A percentile compares a stretch with the other conserved stretches of the same genome.
Conservation (phyloP, 2,329 filamentous ascomycete genomes). For the Alternaria incomplexa region DNA sequence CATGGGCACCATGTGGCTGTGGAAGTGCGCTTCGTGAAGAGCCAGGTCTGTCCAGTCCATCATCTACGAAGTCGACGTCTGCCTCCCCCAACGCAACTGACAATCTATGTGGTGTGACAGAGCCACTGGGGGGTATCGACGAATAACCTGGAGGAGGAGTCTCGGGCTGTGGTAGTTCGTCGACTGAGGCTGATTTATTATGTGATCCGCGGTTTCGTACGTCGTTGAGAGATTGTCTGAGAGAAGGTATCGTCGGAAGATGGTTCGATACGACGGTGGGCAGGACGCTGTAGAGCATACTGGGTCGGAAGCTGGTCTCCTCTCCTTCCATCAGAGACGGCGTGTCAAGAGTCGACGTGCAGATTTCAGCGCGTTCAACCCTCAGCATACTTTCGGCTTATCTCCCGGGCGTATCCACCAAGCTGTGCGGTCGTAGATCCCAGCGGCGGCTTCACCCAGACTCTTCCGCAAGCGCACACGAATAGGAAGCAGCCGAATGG, state of each 20-base stretch:
- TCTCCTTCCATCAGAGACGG: slow-evolving; percentile 11
- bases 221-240: slow-evolving; percentile 47
- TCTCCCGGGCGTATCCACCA: slow-evolving; percentile 8
- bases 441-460: neutral
- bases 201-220: slow-evolving; percentile 27
- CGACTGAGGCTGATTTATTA: slow-evolving; percentile 21
- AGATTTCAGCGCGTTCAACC: neutral
- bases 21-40: slow-evolving; percentile 28
- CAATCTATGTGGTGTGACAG: slow-evolving; percentile 21
- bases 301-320: slow-evolving; percentile 35
- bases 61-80: slow-evolving; percentile 31
- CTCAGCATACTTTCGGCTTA: slow-evolving; percentile 20
- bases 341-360: slow-evolving; percentile 12
- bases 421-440: neutral
- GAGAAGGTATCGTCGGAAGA: slow-evolving; percentile 59
- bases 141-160: slow-evolving; percentile 49
- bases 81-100: slow-evolving; percentile 25
- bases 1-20: slow-evolving; percentile 30
- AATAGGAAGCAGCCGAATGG: slow-evolving; percentile 1
- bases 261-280: slow-evolving; percentile 60
- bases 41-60: slow-evolving; percentile 30
- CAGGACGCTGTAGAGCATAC: slow-evolving; percentile 61
- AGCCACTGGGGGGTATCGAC: slow-evolving; percentile 34
- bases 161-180: slow-evolving; percentile 27
- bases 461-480: neutral